Evolutionary conservation across 805 yeast genomes (phyloP), one percentile per base, ranked within the genome.

Genomic region (Blastobotrys chiropterorum): DNA sequence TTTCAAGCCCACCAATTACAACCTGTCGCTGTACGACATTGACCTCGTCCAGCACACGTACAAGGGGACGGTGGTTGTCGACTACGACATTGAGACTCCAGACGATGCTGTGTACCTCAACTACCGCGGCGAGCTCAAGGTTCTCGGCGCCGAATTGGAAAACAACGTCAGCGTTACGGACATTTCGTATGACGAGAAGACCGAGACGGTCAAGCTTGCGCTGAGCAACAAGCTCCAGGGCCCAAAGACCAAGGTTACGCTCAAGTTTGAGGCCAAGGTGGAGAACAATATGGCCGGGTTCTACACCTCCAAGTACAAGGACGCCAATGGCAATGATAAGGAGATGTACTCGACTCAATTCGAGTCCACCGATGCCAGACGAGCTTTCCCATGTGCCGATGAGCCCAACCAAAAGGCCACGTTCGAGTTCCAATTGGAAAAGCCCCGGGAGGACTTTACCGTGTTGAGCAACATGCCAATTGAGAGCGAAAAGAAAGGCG

Each of bases 371-470:
- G 94, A 86, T 64, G 87, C 92, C 60, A 81, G 95, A 62, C 78
- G 89, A 62, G 94, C 94, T 7, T 86, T 86, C 76, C 95, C 95
- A 34, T 85, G 86, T 64, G 85, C 83, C 62, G 95, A 86, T 68
- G 94, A 86, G 66, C 95, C 95, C 19, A 80, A 86, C 52, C 75
- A 84, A 54, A 86, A 86, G 71, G 88, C 94, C 20, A 74, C 81
- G 48, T 86, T 83, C 62, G 83, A 81, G 52, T 73, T 86, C 53
- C 71, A 82, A 39, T 73, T 86, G 64, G 73, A 84, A 53, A 54
- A 66, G 16, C 69, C 68, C 14, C 34, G 11, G 34, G 64, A 63
- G 50, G 57, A 61, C 22, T 63, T 64, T 66, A 63, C 68, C 19
- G 69, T 66, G 8, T 56, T 67, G 20, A 56, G 65, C 54, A 65